These are phyloP conservation scores for Harringtonia lauricola DNA, from an alignment of 2,329 filamentous ascomycete genomes.

Conservation along the genomic window DNA sequence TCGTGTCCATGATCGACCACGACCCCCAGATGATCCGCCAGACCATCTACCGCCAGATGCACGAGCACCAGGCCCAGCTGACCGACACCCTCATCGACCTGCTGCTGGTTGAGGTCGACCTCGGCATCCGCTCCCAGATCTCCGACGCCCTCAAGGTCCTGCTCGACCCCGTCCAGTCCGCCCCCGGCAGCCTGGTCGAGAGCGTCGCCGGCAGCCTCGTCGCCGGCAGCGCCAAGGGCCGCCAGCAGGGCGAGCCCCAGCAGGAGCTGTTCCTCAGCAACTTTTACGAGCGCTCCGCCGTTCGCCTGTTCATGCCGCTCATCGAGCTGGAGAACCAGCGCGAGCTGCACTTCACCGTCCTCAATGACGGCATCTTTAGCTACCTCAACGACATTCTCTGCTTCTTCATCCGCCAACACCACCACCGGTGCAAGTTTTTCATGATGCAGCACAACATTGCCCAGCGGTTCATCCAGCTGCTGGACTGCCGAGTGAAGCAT, in stretches of 20 bases:
- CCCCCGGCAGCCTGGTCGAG: constrained; percentile 21
- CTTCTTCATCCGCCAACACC: constrained; percentile 87
- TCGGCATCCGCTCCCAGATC: constrained; percentile 91
- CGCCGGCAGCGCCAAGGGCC: constrained; percentile 24
- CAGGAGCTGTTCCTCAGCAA: constrained; percentile 77
- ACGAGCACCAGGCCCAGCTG: constrained; percentile 72
- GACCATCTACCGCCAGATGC: constrained; percentile 85
- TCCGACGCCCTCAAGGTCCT: constrained; percentile 92
- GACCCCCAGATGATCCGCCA: constrained; percentile 89
- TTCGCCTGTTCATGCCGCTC: constrained; percentile 76
- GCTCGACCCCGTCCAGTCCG: constrained; percentile 56
- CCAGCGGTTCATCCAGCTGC: constrained; percentile 68
- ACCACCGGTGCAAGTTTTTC: constrained; percentile 78
- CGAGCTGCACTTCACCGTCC: constrained; percentile 62
- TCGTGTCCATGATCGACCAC: constrained; percentile 91
- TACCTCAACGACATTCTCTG: constrained; percentile 89
- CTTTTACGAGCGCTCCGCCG: constrained; percentile 83
- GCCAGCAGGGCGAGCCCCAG: constrained; percentile 51
- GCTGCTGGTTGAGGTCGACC: constrained; percentile 78
- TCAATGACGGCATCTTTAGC: constrained; percentile 81
- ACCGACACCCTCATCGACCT: constrained; percentile 91
- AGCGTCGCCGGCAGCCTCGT: constrained; percentile 30
- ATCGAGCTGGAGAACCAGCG: constrained; percentile 63
- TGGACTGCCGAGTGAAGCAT: constrained; percentile 80
- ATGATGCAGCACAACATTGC: constrained; percentile 71